A percentile compares a stretch with the other conserved stretches of the same genome.
Evolutionary conservation across 1,139 yeast species (phyloP).

Genomic region (Debaryomyces nepalensis): DNA sequence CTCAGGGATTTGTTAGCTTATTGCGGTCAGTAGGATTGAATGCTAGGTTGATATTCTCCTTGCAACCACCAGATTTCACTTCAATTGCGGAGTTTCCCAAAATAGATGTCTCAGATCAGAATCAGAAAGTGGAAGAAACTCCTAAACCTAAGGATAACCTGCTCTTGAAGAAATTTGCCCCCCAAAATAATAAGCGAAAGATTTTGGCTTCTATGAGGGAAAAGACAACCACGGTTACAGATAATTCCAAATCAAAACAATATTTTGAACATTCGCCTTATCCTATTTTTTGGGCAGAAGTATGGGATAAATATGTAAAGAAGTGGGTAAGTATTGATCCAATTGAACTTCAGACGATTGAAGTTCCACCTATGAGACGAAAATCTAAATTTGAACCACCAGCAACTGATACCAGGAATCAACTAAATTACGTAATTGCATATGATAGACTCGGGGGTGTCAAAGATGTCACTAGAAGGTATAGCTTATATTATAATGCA

Average conservation of each 20-base stretch:
- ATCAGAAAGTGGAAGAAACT: constrained; percentile 4
- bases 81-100: constrained; percentile 28
- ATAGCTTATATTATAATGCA: constrained; percentile 71
- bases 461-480: constrained; percentile 85
- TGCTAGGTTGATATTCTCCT: constrained; percentile 75
- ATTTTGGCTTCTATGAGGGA: constrained; percentile 13
- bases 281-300: constrained; percentile 94
- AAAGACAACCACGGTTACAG: constrained; percentile 12
- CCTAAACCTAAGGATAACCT: constrained; percentile 11
- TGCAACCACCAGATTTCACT: constrained; percentile 90
- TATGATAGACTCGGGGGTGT: constrained; percentile 68
- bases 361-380: constrained; percentile 60
- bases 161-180: constrained; percentile 27
- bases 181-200: constrained; percentile 9
- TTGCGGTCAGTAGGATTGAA: constrained; percentile 72
- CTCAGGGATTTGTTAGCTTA: constrained; percentile 85
- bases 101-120: constrained; percentile 13
- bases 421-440: constrained; percentile 75
- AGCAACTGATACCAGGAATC: constrained; percentile 58
- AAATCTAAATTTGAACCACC: constrained; percentile 81
- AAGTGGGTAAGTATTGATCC: constrained; percentile 92
- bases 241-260: background rate
- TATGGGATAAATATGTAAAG: constrained; percentile 75
- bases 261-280: constrained; percentile 40
- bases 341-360: constrained; percentile 63